A percentile compares a stretch with the other conserved stretches of the same genome.
Conservation (phyloP, 2,329 filamentous ascomycete genomes). For the Rasamsonia emersonii region DNA sequence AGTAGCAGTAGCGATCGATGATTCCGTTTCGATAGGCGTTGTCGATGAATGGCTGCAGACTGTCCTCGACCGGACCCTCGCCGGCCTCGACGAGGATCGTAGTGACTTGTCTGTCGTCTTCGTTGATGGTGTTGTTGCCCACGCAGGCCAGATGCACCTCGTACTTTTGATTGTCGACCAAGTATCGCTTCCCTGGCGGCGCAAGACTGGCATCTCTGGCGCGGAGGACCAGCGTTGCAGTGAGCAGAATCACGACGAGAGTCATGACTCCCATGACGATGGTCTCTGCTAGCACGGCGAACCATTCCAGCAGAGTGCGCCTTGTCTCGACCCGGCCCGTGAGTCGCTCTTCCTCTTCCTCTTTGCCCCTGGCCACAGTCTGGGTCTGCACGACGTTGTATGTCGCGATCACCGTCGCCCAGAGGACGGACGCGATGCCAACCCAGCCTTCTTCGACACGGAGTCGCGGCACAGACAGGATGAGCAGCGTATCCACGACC, state of each 20-base stretch:
- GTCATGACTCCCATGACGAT: conserved; percentile 62
- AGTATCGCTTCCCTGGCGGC: conserved; percentile 65
- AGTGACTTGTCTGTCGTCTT: conserved; percentile 48
- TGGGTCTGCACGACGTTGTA: conserved; percentile 75
- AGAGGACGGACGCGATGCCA: conserved; percentile 75
- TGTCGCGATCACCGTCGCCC: conserved; percentile 68
- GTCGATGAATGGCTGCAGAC: conserved; percentile 72
- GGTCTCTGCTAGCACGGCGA: conserved; percentile 66
- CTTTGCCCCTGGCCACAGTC: conserved; percentile 83
- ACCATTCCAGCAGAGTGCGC: conserved; percentile 74
- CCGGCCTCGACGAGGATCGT: conserved; percentile 83
- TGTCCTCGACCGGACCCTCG: conserved; percentile 67
- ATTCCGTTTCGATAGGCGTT: conserved; percentile 68
- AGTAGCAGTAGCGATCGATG: conserved; percentile 87
- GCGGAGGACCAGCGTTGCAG: conserved; percentile 69
- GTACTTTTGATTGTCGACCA: conserved; percentile 78
- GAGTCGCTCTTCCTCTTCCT: conserved; percentile 82
- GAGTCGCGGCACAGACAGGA: conserved; percentile 64
- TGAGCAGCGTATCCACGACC: conserved; percentile 67
- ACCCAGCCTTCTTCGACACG: conserved; percentile 84
- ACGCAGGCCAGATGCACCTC: conserved; percentile 76
- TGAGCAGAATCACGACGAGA: conserved; percentile 63
- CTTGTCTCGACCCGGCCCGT: conserved; percentile 83
- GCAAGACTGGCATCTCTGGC: conserved; percentile 67
- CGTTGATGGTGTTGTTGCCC: conserved; percentile 56